Conservation (phyloP, 2,329 filamentous ascomycete genomes). For the Emmonsia crescens region DNA sequence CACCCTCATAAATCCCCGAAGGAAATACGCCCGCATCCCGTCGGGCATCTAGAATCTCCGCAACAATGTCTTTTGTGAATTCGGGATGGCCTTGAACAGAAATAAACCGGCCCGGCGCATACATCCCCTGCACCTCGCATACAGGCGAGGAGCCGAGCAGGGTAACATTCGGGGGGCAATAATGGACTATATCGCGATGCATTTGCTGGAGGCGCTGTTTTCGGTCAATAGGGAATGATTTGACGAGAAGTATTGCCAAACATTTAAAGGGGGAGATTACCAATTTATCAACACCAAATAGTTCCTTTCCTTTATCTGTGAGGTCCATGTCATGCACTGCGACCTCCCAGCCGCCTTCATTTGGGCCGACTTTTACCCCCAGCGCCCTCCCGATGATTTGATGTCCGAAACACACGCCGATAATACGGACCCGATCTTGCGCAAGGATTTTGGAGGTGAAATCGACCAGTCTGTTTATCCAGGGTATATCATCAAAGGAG, state of each 20-base stretch:
- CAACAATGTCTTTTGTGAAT: constrained; percentile 61
- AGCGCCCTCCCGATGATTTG: constrained; percentile 70
- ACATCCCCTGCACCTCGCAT: constrained; percentile 73
- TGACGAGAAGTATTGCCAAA: background rate
- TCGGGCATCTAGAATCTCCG: constrained; percentile 54
- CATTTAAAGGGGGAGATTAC: constrained; percentile 25
- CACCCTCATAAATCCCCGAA: constrained; percentile 58
- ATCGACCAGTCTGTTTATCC: constrained; percentile 64
- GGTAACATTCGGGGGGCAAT: constrained; percentile 51
- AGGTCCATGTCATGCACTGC: constrained; percentile 60
- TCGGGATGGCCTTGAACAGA: constrained; percentile 83
- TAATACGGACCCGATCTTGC: constrained; percentile 53
- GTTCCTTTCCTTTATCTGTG: constrained; percentile 55
- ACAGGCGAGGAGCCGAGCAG: constrained; percentile 53
- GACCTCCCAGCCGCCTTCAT: constrained; percentile 67
- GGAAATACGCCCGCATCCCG: constrained; percentile 57
- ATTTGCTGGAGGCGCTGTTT: constrained; percentile 59
- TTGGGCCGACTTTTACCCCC: constrained; percentile 55
- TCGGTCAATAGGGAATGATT: background rate
- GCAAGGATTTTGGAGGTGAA: constrained; percentile 55
- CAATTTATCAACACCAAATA: constrained; percentile 57
- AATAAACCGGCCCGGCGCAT: constrained; percentile 54
- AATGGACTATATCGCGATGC: constrained; percentile 67
- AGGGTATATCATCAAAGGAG: constrained; percentile 61
- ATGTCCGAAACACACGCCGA: constrained; percentile 80